Base-by-base conservation (phyloP, 2,329 filamentous ascomycete genomes). In the Beauveria sp. region DNA sequence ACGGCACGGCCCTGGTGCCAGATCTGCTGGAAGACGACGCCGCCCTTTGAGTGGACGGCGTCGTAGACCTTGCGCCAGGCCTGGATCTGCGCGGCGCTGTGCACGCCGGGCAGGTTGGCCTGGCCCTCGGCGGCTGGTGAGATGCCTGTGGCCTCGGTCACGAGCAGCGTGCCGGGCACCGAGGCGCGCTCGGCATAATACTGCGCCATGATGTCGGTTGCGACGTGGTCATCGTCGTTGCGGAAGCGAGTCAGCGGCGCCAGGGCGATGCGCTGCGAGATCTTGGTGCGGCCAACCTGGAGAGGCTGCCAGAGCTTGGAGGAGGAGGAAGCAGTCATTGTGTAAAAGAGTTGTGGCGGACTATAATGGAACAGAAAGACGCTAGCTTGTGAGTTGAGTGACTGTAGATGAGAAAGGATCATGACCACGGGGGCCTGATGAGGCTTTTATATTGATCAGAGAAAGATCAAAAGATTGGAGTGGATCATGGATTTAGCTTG, bases 21-120 rank as follows among this genome's bases (percentile, higher is more conserved):
- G 0, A 89, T 75, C 69, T 89, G 87, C 31, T 79, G 73, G 74
- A 79, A 88, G 64, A 88, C 84, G 67, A 79, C 82, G 28, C 77
- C 79, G 20, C 81, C 81, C 67, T 85, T 85, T 38, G 76, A 75
- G 71, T 90, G 87, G 3, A 89, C 84, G 3, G 80, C 81, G 48
- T 84, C 80, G 2, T 82, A 84, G 53, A 88, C 74, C 49, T 79
- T 73, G 64, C 79, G 83, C 86, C 86, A 89, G 0, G 75, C 80
- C 2, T 75, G 75, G 54, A 86, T 76, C 64, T 87, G 84, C n/a
- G 74, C 77, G 1, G 78, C 72, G 50, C 68, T 80, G 70, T 77
- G 87, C 67, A 88, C 82, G 6, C 83, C 83, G 0, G 85, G 83
- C 3, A 80, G 76, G 66, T 83, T 64, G 22, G 64, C 34, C 7